These are phyloP conservation scores for Cryphonectria carpinicola DNA, from an alignment of 2,329 filamentous ascomycete genomes.

Conservation along the genomic window DNA sequence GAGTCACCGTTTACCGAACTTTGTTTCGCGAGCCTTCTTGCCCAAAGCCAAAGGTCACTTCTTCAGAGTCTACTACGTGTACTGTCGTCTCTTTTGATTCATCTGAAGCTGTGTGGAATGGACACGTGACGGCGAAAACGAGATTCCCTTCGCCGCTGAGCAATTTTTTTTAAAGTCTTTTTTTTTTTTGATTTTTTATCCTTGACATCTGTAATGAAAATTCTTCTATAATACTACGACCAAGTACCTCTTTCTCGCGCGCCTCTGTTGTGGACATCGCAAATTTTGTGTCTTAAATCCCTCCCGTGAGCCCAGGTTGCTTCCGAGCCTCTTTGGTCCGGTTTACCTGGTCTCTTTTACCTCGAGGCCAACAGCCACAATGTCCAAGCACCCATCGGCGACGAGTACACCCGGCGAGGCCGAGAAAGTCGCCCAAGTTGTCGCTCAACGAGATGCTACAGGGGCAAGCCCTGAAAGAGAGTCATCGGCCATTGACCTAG, in stretches of 20 bases:
- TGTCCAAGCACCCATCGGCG: not conserved
- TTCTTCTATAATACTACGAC: not conserved
- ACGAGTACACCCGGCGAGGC: conserved; percentile 6
- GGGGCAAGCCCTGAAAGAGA: not conserved
- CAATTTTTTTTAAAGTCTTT: not conserved
- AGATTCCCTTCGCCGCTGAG: not conserved
- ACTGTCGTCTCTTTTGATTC: not conserved
- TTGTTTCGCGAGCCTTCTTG: not conserved
- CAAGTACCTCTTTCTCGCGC: not conserved
- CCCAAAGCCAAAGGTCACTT: not conserved
- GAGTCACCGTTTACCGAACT: not conserved
- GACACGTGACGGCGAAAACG: not conserved
- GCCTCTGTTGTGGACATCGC: not conserved
- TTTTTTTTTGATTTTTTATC: too few species aligned
- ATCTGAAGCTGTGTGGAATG: not conserved
- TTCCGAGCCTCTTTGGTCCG: not conserved
- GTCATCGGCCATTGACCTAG: not conserved
- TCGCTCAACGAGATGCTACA: not conserved
- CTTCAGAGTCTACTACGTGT: not conserved
- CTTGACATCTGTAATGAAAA: not conserved
- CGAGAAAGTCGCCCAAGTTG: not conserved
- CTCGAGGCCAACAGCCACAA: not conserved
- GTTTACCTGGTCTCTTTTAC: not conserved
- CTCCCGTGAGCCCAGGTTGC: not conserved
- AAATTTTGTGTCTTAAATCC: not conserved